phyloP scores from a whole-genome alignment of 495 filamentous ascomycete genomes.

The Tricharina praecox region DNA sequence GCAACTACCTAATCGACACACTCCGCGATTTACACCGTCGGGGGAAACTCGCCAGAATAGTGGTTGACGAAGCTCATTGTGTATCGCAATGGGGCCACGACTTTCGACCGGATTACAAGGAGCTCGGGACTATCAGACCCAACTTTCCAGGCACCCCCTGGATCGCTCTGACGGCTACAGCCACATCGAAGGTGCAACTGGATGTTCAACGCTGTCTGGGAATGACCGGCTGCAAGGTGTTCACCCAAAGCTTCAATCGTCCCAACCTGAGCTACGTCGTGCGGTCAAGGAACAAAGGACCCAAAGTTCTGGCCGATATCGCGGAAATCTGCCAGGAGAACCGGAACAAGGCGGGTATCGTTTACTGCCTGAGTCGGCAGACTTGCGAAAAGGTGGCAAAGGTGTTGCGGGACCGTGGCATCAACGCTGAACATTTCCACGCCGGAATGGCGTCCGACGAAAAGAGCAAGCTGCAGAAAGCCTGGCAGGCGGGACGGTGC shows the following conservation, averaged over 20 bases:
- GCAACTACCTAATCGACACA: constrained; percentile 39
- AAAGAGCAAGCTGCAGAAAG: constrained; percentile 49
- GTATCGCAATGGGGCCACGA: constrained; percentile 99
- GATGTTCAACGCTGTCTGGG: constrained; percentile 79
- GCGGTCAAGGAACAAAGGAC: constrained; percentile 34
- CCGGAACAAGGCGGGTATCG: constrained; percentile 60
- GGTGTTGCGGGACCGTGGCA: constrained; percentile 42
- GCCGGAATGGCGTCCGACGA: constrained; percentile 49
- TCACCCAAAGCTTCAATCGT: constrained; percentile 84
- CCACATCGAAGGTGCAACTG: constrained; percentile 75
- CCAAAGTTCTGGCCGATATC: constrained; percentile 40
- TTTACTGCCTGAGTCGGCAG: constrained; percentile 80
- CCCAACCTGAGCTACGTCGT: constrained; percentile 84
- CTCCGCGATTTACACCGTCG: constrained; percentile 47
- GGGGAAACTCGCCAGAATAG: constrained; percentile 64
- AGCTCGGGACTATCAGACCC: constrained; percentile 51
- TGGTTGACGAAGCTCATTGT: constrained; percentile 96
- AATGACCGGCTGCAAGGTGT: constrained; percentile 58
- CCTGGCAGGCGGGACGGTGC: constrained; percentile 62
- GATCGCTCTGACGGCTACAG: constrained; percentile 89
- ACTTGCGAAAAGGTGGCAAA: constrained; percentile 64
- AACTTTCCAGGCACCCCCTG: constrained; percentile 63
- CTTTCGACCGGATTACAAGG: constrained; percentile 92
- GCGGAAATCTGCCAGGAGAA: constrained; percentile 57
- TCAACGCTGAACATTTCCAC: constrained; percentile 74